Evolutionary conservation across 176 grass and related monocot genomes (phyloP).

Genomic region (Rhipidocladum racemiflorum): DNA sequence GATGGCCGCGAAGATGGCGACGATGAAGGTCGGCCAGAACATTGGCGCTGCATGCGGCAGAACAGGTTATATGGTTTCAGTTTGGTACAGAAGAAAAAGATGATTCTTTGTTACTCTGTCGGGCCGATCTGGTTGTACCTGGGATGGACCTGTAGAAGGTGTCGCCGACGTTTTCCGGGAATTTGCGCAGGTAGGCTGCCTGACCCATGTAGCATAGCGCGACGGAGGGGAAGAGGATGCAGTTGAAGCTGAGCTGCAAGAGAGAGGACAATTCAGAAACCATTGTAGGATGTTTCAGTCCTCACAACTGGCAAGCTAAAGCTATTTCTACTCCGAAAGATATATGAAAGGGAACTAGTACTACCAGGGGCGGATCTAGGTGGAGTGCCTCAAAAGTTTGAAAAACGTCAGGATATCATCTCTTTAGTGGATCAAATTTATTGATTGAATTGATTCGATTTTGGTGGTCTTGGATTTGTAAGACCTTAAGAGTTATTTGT

Average conservation of each 20-base stretch:
- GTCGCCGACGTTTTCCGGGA: conserved; percentile 24
- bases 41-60: conserved; percentile 35
- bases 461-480: too few species aligned
- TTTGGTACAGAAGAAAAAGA: background rate
- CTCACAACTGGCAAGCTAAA: background rate
- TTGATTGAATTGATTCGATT: too few species aligned
- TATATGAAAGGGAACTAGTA: background rate
- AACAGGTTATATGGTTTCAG: background rate
- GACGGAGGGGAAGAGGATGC: conserved; percentile 47
- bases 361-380: too few species aligned
- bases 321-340: background rate
- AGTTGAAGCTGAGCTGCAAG: conserved; percentile 55
- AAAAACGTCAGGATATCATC: too few species aligned
- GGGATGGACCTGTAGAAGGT: conserved; percentile 71
- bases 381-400: too few species aligned
- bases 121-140: conserved; percentile 7
- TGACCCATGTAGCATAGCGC: conserved; percentile 61
- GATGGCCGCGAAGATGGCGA: conserved; percentile 52
- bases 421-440: too few species aligned
- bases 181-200: conserved; percentile 55
- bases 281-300: background rate
- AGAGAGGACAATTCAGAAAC: background rate
- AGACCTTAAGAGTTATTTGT: too few species aligned
- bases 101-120: background rate
- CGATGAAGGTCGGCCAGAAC: conserved; percentile 66